phyloP scores from a whole-genome alignment of 768 basidiomycete species.

The Russula emetica region DNA sequence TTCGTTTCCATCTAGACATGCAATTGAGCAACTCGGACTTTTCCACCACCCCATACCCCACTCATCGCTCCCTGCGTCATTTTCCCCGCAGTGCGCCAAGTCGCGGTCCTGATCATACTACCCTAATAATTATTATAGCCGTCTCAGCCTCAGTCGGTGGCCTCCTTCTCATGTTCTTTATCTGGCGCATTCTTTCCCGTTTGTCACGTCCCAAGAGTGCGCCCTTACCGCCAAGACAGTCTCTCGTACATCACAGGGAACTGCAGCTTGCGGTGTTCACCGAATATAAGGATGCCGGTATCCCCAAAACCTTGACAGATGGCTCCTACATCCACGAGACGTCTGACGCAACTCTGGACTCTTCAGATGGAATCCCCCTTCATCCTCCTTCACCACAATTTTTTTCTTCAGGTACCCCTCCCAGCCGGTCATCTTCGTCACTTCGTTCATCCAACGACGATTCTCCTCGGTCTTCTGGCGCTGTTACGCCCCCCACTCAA shows the following conservation, averaged over 20 bases:
- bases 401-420: background rate
- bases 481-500: background rate
- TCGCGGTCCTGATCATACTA: slow-evolving; percentile 30
- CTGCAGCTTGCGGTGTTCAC: slow-evolving; percentile 45
- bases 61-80: background rate
- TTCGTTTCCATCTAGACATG: slow-evolving; percentile 7
- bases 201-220: slow-evolving; percentile 34
- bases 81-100: slow-evolving; percentile 6
- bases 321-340: slow-evolving; percentile 26
- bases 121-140: slow-evolving; percentile 46
- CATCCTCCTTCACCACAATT: slow-evolving; percentile 14
- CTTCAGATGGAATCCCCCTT: background rate
- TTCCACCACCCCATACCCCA: background rate
- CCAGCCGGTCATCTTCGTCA: slow-evolving; percentile 18
- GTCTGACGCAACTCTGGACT: background rate
- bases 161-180: slow-evolving; percentile 37
- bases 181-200: slow-evolving; percentile 40
- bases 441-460: slow-evolving; percentile 7
- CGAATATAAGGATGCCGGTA: slow-evolving; percentile 29
- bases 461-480: slow-evolving; percentile 1
- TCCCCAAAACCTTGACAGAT: slow-evolving; percentile 30
- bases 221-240: slow-evolving; percentile 62
- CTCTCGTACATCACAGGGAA: slow-evolving; percentile 58
- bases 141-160: slow-evolving; percentile 44
- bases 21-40: background rate